Conservation (phyloP, 225 moss, liverwort and hornwort species). For the Sphagnum contortum region DNA sequence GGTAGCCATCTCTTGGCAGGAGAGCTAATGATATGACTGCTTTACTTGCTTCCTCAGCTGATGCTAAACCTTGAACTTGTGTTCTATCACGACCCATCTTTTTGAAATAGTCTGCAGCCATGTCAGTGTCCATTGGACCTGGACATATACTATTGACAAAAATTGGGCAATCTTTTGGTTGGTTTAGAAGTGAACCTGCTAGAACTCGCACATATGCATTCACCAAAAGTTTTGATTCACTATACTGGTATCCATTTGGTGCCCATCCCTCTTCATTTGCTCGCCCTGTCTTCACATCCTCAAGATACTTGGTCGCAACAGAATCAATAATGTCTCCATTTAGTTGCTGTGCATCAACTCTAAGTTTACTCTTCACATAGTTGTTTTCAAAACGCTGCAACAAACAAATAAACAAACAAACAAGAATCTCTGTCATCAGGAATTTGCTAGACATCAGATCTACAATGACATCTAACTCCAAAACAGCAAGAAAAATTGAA, state of each 20-base stretch:
- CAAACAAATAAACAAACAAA: no score
- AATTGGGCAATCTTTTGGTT: no score
- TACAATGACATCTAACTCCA: background rate
- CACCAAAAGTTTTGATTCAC: slow-evolving; percentile 31
- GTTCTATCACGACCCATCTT: slow-evolving; percentile 12
- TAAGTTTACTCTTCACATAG: slow-evolving; percentile 1
- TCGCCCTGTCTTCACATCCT: slow-evolving; percentile 19
- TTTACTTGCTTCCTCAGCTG: slow-evolving; percentile 21
- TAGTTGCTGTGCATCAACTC: slow-evolving; percentile 8
- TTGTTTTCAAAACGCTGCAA: slow-evolving; percentile 1
- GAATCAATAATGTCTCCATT: slow-evolving; percentile 17
- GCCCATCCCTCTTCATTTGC: slow-evolving; percentile 22
- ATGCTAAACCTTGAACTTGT: no score
- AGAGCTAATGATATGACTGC: slow-evolving; percentile 58
- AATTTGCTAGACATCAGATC: background rate
- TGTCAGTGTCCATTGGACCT: slow-evolving; percentile 21
- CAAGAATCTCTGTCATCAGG: background rate
- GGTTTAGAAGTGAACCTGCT: slow-evolving; percentile 1
- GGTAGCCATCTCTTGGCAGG: slow-evolving; percentile 41
- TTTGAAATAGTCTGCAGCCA: slow-evolving; percentile 26
- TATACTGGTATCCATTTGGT: slow-evolving; percentile 16
- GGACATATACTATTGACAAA: no score
- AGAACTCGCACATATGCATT: slow-evolving; percentile 28
- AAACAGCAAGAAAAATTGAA: slow-evolving; percentile 14
- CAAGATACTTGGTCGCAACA: slow-evolving; percentile 23